Evolutionary conservation across 2,329 filamentous ascomycete genomes (phyloP), one percentile per base, ranked within the genome.

Genomic region (Colletotrichum viniferum): DNA sequence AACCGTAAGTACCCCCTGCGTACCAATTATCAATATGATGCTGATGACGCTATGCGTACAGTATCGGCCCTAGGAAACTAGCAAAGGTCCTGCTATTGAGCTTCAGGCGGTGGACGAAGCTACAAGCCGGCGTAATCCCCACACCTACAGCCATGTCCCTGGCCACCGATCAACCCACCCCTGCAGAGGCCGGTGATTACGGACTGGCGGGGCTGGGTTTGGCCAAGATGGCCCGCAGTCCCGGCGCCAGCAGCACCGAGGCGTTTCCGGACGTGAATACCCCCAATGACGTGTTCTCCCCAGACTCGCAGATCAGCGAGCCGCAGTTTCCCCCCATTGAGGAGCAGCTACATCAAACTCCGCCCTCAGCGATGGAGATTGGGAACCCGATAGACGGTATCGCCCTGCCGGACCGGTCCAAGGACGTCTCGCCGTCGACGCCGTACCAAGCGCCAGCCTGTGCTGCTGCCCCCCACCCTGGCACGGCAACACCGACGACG

Each of bases 1-100:
- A 85, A 55, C 85, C 85, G 81, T 84, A 71, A 78, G 84, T 80
- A 14, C 21, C 7, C 2, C 7, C 0, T 18, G 2, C 13, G 3
- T 3, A 34, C 0, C 10, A 2, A 18, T 21, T 63, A 3, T 55
- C 43, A 1, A 5, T 2, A 4, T 5, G 1, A 14, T 38, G 0
- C 60, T 63, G 21, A 63, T 1, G 3, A 21, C 3, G 0, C 1
- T 7, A 1, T 48, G 3, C n/a, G 0, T 12, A 9, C 30, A 85
- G 83, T 5, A 77, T 83, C 5, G 84, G 84, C 0, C 83, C 84
- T 4, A 83, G 83, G 18, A 85, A 85, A 71, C 78, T 86, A 0
- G 82, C 83, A 18, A 83, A 82, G 34, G 78, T 82, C 5, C 78
- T 85, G 7, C 73, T 80, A 3, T 71, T 81, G 1, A 81, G 78